Evolutionary conservation across 805 yeast genomes (phyloP).

Genomic region (Scheffersomyces amazonensis): DNA sequence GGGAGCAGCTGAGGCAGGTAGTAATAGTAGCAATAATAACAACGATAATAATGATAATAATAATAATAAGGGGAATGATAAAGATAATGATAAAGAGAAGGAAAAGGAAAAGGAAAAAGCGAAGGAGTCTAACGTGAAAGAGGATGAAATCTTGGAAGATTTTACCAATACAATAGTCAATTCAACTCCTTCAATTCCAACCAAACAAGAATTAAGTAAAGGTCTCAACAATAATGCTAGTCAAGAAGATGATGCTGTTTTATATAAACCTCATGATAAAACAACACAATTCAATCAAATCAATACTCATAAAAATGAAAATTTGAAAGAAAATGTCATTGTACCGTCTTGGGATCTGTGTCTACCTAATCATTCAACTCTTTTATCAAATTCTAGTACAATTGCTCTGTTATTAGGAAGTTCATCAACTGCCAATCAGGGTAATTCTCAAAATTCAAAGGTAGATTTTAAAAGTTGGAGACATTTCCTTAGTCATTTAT

Average conservation of each 20-base stretch:
- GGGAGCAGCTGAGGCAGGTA: constrained; percentile 2
- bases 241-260: constrained; percentile 32
- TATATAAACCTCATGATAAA: constrained; percentile 41
- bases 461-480: constrained; percentile 36
- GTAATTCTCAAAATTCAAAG: constrained; percentile 14
- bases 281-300: constrained; percentile 38
- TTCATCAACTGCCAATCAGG: constrained; percentile 20
- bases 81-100: constrained; percentile 4
- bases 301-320: constrained; percentile 44
- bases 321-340: constrained; percentile 35
- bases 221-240: constrained; percentile 7
- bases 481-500: constrained; percentile 29
- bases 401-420: constrained; percentile 22
- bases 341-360: constrained; percentile 43
- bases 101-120: constrained; percentile 10
- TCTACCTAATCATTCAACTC: constrained; percentile 25
- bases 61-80: background rate
- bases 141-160: constrained; percentile 5
- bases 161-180: constrained; percentile 29
- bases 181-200: constrained; percentile 27
- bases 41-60: constrained; percentile 7
- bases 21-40: constrained; percentile 6
- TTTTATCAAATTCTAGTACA: constrained; percentile 1
- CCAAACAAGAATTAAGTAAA: constrained; percentile 12
- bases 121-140: no score